Evolutionary conservation across 2,329 filamentous ascomycete genomes (phyloP).

Genomic region (Fusarium sp.): DNA sequence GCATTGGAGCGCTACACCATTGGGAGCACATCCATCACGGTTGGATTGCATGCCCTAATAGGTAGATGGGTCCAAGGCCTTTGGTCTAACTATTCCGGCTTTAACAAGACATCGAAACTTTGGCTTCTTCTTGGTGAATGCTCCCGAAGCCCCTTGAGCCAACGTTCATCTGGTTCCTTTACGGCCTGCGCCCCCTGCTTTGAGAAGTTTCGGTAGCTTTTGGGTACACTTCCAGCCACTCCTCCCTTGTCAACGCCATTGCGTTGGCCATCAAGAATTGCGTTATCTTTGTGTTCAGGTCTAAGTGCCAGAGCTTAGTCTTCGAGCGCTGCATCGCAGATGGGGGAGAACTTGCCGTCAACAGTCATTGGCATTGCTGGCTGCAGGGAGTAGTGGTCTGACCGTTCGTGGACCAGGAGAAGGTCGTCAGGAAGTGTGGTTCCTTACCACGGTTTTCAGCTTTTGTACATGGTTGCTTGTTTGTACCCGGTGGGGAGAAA

Average conservation of each 20-base stretch:
- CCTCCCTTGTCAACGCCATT: constrained; percentile 2
- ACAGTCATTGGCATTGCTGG: constrained; percentile 7
- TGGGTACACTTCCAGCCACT: constrained; percentile 24
- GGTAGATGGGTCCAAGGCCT: neutral
- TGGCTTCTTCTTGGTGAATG: neutral
- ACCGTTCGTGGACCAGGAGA: constrained; percentile 38
- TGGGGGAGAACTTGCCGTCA: neutral
- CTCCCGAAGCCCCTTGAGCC: neutral
- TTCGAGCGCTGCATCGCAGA: neutral
- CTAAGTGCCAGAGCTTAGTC: neutral
- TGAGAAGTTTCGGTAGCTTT: neutral
- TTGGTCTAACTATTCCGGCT: neutral
- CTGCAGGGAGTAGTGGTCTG: constrained; percentile 40
- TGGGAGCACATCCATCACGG: too few species aligned
- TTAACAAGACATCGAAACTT: neutral
- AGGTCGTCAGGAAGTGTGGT: constrained; percentile 33
- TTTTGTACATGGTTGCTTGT: neutral
- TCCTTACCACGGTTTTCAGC: constrained; percentile 14
- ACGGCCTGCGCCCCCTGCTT: neutral
- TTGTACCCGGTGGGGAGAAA: neutral
- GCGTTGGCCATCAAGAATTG: constrained; percentile 12
- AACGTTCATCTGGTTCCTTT: neutral
- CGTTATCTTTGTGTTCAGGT: constrained; percentile 24
- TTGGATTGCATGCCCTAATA: neutral
- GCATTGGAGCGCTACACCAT: too few species aligned